A percentile compares a stretch with the other conserved stretches of the same genome.
These are phyloP conservation scores for Chlorophyllum brunneum DNA, from an alignment of 768 basidiomycete species.

Conservation along the genomic window DNA sequence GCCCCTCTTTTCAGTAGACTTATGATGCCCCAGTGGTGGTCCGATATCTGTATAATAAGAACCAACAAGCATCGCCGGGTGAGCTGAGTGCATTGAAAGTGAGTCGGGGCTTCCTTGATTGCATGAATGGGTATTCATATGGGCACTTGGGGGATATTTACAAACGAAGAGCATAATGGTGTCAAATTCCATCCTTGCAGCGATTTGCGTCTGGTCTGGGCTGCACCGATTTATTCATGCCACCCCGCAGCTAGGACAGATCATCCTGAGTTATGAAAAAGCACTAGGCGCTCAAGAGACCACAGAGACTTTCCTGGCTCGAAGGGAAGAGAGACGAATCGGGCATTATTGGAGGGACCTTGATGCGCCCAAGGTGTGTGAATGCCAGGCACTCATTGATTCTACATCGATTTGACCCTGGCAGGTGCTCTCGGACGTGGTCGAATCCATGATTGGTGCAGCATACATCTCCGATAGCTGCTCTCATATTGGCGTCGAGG, in stretches of 20 bases:
- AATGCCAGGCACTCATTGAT: not conserved
- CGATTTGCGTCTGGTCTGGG: constrained; percentile 68
- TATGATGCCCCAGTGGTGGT: constrained; percentile 55
- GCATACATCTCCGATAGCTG: constrained; percentile 76
- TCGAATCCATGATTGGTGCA: constrained; percentile 79
- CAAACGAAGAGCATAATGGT: constrained; percentile 74
- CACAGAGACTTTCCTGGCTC: constrained; percentile 45
- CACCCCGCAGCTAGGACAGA: constrained; percentile 44
- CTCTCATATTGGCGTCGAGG: constrained; percentile 54
- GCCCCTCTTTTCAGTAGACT: constrained; percentile 9
- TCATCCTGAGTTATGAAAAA: constrained; percentile 51
- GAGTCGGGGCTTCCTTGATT: constrained; percentile 12
- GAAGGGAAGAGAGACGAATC: constrained; percentile 44
- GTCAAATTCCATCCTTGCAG: constrained; percentile 73
- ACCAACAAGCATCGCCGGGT: constrained; percentile 66
- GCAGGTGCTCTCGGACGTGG: constrained; percentile 73
- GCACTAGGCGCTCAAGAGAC: constrained; percentile 41
- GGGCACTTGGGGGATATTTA: not conserved
- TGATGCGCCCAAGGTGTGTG: constrained; percentile 70
- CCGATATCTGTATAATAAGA: constrained; percentile 60
- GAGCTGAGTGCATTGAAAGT: constrained; percentile 80
- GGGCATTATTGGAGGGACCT: constrained; percentile 79
- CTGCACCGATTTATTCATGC: constrained; percentile 61
- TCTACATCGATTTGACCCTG: constrained; percentile 1
- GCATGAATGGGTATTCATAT: not conserved